Base-by-base conservation (phyloP, 2,329 filamentous ascomycete species). In the Xylaria multiplex region DNA sequence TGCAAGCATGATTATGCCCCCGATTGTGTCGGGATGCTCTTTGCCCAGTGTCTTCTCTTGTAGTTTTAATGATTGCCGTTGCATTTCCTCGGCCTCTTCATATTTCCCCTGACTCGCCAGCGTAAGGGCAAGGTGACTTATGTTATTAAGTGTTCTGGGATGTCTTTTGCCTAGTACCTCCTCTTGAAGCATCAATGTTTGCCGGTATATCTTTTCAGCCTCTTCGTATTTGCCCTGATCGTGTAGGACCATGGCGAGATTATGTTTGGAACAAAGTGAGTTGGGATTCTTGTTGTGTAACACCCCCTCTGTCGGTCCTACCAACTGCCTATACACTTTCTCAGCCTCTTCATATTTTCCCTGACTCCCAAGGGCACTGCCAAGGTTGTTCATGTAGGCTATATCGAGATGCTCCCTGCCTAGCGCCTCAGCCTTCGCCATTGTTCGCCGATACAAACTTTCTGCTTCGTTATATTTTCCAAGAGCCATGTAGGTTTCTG, bases 401-500 rank as follows among this genome's bases (percentile, higher is more conserved):
- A 19, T 11, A 1, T 3, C 22, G 13, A 37, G 13, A 16, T 3
- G 11, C 9, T 43, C 30, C 40, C 30, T 40, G 4, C 61, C 30
- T 22, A 57, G 27, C 6, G 45, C 37, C 16, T 11, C n/a, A 2
- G 48, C 19, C 2, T 1, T 13, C 50, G 7, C 9, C 22, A 59
- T 13, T 45, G 7, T 22, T 14, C 24, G 24, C 6, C 19, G 6
- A 8, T 5, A 40, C 13, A 62, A 9, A 14, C 1, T 2, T 30
- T 62, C 35, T 3, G 49, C 48, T 7, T 35, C 11, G 2, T 6
- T n/a, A 37, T 35, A 46, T 24, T 19, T 45, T 43, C 4, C 42
- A 46, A 64, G 40, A 35, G 4, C 7, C 3, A 22, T 11, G 46
- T 58, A 63, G 61, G 54, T 63, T 11, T 7, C 6, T 5, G 46